Evolutionary conservation across 2,329 filamentous ascomycete genomes (phyloP), one percentile per base, ranked within the genome.

Genomic region (Penicillium sp.): DNA sequence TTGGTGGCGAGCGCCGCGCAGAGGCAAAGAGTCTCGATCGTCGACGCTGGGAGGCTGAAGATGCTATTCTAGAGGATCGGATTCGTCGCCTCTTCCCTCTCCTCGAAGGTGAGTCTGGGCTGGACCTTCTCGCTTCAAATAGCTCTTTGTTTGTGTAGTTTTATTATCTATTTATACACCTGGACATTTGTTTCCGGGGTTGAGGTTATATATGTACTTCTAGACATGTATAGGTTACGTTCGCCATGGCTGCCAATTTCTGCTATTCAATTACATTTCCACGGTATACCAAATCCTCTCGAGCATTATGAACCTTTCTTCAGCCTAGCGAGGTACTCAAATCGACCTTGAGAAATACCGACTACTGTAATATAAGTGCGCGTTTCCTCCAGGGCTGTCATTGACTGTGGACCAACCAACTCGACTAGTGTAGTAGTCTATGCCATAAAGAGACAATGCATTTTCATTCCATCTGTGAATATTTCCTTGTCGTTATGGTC

Each of bases 1-100:
- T 70, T 44, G 66, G 70, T 9, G 68, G 70, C 4, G 59, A 67
- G 49, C 70, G 67, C 40, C 62, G 59, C 25, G 62, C 65, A 2
- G 57, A 70, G 38, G 61, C 62, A 11, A 75, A 72, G 57, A 53
- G 65, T 2, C 60, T 69, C 16, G 62, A 72, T 40, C 64, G 73
- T 21, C 71, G 69, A 46, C 61, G 72, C 33, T 77, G 75, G 75
- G 69, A 76, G 55, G 74, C 75, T n/a, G 75, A 77, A 57, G 61
- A 68, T 45, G 63, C 72, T 55, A 70, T 76, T 49, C 55, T 77
- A 13, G 65, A 75, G 45, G 74, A 75, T 55, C 67, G 75, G 3
- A 67, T 68, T 16, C 68, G 63, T 16, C 57, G 59, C 40, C 60
- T 76, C 41, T 63, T 65, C 54, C 67, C 71, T 21, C 49, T 71